These are phyloP conservation scores for Xylariomycetidae sp. DNA, from an alignment of 2,329 filamentous ascomycete species.

Conservation along the genomic window DNA sequence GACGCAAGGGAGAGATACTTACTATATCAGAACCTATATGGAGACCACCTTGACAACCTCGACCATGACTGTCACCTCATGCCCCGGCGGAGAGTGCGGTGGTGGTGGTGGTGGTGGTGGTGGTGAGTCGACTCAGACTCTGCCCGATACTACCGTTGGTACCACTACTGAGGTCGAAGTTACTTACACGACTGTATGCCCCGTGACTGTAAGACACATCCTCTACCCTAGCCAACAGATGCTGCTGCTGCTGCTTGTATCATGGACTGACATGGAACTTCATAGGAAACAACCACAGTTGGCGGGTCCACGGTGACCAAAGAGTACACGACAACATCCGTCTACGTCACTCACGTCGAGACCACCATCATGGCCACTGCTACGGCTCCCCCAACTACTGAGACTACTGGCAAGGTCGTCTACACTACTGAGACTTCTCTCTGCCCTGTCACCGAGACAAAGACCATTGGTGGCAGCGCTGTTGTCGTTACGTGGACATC, in stretches of 20 bases:
- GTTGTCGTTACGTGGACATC: conserved; percentile 35
- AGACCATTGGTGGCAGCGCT: conserved; percentile 35
- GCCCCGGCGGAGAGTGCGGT: no score
- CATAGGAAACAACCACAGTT: conserved; percentile 12
- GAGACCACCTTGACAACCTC: conserved; percentile 38
- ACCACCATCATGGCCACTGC: conserved; percentile 30
- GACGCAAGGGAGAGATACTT: conserved; percentile 11
- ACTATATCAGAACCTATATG: conserved; percentile 31
- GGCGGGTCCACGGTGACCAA: conserved; percentile 10
- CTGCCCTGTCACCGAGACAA: conserved; percentile 39
- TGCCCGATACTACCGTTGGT: conserved; percentile 29
- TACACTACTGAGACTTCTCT: conserved; percentile 38
- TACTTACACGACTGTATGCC: conserved; percentile 31
- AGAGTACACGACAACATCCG: conserved; percentile 33
- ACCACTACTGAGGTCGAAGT: conserved; percentile 31
- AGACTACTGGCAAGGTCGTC: conserved; percentile 30
- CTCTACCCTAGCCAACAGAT: no score
- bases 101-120: conserved; percentile 29
- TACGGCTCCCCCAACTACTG: conserved; percentile 29
- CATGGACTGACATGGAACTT: not conserved
- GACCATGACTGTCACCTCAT: conserved; percentile 35
- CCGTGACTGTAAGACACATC: conserved; percentile 14
- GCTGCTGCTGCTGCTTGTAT: conserved; percentile 5
- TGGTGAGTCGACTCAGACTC: conserved; percentile 27
- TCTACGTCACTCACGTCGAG: conserved; percentile 26